phyloP scores from a whole-genome alignment of 257 asterid species.

The Capsicum rhomboideum region DNA sequence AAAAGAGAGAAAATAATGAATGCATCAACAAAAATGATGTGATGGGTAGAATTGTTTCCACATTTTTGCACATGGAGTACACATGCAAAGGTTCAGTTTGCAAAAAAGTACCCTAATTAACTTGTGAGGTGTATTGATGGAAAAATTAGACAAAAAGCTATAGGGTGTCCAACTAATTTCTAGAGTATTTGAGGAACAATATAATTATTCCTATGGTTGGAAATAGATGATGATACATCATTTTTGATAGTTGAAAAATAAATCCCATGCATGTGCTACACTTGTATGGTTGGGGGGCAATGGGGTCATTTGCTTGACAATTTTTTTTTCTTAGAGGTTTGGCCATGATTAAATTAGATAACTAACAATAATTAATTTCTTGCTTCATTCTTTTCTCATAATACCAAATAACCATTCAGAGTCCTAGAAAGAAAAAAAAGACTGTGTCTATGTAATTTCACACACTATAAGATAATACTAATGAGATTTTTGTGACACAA shows the following conservation, averaged over 20 bases:
- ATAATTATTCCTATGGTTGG: neutral
- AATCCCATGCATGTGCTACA: neutral
- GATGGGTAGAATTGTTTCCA: constrained; percentile 29
- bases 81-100: constrained; percentile 25
- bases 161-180: neutral
- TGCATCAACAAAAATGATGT: constrained; percentile 20
- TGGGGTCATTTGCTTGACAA: neutral
- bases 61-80: constrained; percentile 46
- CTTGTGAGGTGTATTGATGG: neutral
- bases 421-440: neutral
- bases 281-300: neutral
- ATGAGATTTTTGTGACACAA: neutral
- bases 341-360: neutral
- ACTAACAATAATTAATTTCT: neutral
- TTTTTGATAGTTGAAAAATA: neutral
- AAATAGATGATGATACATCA: neutral
- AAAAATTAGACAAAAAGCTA: neutral
- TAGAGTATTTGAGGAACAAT: neutral
- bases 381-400: neutral
- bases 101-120: neutral
- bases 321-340: neutral
- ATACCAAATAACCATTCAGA: neutral
- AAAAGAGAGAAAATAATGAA: neutral
- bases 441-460: no score
- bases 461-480: neutral